Percentiles rank a stretch among this genome's conserved stretches.
Conservation (phyloP, 805 yeast genomes). For the Schwanniomyces pseudopolymorphus region DNA sequence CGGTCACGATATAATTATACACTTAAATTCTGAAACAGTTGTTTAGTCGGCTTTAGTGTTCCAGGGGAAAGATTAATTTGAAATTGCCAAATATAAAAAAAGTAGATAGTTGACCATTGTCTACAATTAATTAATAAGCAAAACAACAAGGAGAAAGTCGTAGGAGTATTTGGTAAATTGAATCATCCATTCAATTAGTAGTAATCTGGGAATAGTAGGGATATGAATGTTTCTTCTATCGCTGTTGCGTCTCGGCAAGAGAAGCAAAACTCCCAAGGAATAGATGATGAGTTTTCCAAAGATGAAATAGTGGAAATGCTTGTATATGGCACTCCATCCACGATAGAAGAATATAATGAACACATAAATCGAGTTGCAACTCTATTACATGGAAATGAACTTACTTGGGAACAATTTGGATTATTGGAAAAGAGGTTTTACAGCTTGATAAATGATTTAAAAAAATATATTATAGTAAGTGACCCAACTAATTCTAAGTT, state of each 20-base stretch:
- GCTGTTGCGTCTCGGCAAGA: neutral
- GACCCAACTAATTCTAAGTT: constrained; percentile 32
- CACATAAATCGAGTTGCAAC: constrained; percentile 33
- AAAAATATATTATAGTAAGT: constrained; percentile 16
- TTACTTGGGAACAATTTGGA: constrained; percentile 12
- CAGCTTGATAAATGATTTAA: constrained; percentile 22
- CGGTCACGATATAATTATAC: neutral
- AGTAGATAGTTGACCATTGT: neutral
- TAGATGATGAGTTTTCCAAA: constrained; percentile 7
- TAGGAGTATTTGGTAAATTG: neutral
- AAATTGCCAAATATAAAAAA: neutral
- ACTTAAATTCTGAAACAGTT: neutral
- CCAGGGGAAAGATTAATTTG: neutral
- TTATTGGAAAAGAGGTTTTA: constrained; percentile 24
- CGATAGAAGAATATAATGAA: constrained; percentile 36
- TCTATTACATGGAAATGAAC: constrained; percentile 20
- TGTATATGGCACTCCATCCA: constrained; percentile 24
- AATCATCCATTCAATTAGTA: neutral
- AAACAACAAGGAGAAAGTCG: neutral
- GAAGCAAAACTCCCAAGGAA: neutral
- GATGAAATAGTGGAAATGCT: constrained; percentile 29
- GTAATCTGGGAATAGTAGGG: neutral
- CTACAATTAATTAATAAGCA: neutral
- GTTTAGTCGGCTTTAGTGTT: neutral
- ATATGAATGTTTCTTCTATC: neutral